Evolutionary conservation across 768 basidiomycete species (phyloP), one percentile per base, ranked within the genome.

Genomic region (Sporobolomyces roseus): DNA sequence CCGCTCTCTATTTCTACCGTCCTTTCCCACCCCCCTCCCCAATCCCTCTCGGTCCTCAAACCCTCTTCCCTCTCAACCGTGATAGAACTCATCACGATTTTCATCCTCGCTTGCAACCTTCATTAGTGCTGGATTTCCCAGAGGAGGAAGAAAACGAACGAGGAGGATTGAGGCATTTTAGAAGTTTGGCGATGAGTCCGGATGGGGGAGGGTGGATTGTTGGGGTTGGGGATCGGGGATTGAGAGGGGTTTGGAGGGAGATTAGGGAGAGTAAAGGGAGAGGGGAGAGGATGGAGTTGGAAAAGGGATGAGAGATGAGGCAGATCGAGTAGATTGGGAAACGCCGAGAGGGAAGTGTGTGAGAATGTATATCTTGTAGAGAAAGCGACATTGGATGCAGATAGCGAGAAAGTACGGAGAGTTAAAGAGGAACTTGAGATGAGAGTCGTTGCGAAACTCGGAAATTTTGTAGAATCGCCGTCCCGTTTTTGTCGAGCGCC

Each of bases 1-100:
- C n/a, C n/a, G n/a, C n/a, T n/a, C n/a, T n/a, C 7, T 68, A 52
- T 32, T 58, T 68, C 61, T 68, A 27, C 27, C 53, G 55, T 29
- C 66, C 66, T 1, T 68, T 59, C 54, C 16, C 60, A 17, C 25
- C 36, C n/a, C 8, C 3, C 46, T 25, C 2, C 33, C 46, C 35
- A 32, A 12, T 12, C n/a, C 25, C 49, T 27, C 12, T n/a, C n/a
- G n/a, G n/a, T n/a, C n/a, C n/a, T n/a, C n/a, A n/a, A n/a, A n/a
- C n/a, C n/a, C n/a, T 68, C 23, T 68, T 68, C 36, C 66, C 66
- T 7, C 25, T 45, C 2, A 38, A 43, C 12, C 52, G 66, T 9
- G 66, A 68, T 21, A 53, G 66, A 16, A 0, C 23, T 14, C 13
- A 27, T 4, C 48, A 62, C 54, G 66, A 68, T 48, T 68, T 55